Evolutionary conservation across 116 monocot species (phyloP).

Genomic region (Dioscorea cayenensis): DNA sequence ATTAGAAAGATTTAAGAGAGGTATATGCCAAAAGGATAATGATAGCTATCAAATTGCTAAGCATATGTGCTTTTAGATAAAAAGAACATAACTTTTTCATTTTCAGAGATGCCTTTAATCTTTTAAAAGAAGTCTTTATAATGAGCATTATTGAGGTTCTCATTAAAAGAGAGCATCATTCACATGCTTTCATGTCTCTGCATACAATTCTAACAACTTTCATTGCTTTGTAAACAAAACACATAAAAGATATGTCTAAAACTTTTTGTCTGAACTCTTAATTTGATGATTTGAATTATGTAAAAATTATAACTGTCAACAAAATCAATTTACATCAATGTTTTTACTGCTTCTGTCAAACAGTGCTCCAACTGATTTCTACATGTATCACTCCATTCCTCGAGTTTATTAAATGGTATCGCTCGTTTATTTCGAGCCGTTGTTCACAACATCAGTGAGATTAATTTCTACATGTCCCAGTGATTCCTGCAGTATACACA

Average conservation of each 20-base stretch:
- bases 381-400: conserved; percentile 59
- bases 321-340: not conserved
- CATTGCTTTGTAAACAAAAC: not conserved
- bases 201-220: not conserved
- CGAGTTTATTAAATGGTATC: conserved; percentile 75
- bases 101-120: not conserved
- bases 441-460: conserved; percentile 62
- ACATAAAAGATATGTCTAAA: not conserved
- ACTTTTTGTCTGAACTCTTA: not conserved
- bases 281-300: too few relatives aligned
- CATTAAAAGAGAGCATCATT: not conserved
- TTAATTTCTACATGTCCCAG: conserved; percentile 67
- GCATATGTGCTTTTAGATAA: not conserved
- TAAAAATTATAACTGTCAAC: not conserved
- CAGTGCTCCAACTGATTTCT: conserved; percentile 68
- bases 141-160: not conserved
- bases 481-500: conserved; percentile 42
- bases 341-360: conserved; percentile 17
- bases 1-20: too few relatives aligned
- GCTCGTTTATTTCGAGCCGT: conserved; percentile 71
- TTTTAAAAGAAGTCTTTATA: not conserved
- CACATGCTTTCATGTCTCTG: not conserved
- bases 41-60: not conserved
- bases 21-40: too few relatives aligned
- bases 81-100: not conserved